These are phyloP conservation scores for Mycena metata DNA, from an alignment of 768 basidiomycete species.

Conservation along the genomic window DNA sequence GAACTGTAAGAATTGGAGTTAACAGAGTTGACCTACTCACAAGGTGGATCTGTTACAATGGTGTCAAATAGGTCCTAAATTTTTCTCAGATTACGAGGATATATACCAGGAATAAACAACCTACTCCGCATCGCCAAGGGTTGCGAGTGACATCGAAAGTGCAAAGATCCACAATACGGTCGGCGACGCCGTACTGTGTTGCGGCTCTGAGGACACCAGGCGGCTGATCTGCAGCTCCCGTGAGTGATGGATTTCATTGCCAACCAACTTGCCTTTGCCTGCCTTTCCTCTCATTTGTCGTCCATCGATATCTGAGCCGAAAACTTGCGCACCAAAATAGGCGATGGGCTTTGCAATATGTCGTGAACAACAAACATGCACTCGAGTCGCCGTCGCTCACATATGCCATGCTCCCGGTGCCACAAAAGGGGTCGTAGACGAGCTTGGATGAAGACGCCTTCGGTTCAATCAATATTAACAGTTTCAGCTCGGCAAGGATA, in stretches of 20 bases:
- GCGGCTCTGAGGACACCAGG: conserved; percentile 88
- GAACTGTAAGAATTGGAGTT: neutral
- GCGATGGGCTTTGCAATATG: conserved; percentile 75
- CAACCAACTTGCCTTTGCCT: conserved; percentile 78
- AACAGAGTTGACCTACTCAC: conserved; percentile 58
- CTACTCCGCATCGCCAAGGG: conserved; percentile 87
- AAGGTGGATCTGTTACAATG: conserved; percentile 95
- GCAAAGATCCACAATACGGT: conserved; percentile 83
- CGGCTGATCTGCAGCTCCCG: conserved; percentile 48
- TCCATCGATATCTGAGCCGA: conserved; percentile 97
- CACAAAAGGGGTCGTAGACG: conserved; percentile 96
- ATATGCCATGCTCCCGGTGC: conserved; percentile 93
- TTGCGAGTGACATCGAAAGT: conserved; percentile 95
- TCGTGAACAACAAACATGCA: neutral
- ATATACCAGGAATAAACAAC: neutral
- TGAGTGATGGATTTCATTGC: neutral
- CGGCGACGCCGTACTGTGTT: conserved; percentile 82
- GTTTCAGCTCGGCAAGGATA: too few relatives aligned
- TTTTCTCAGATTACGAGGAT: neutral
- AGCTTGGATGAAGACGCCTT: conserved; percentile 91
- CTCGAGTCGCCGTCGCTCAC: conserved; percentile 55
- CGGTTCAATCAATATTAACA: neutral
- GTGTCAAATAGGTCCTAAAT: conserved; percentile 81
- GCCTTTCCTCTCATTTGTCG: conserved; percentile 97
- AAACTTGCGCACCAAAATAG: conserved; percentile 87